Evolutionary conservation across 2,329 filamentous ascomycete genomes (phyloP).

Genomic region (Aspergillus sp.): DNA sequence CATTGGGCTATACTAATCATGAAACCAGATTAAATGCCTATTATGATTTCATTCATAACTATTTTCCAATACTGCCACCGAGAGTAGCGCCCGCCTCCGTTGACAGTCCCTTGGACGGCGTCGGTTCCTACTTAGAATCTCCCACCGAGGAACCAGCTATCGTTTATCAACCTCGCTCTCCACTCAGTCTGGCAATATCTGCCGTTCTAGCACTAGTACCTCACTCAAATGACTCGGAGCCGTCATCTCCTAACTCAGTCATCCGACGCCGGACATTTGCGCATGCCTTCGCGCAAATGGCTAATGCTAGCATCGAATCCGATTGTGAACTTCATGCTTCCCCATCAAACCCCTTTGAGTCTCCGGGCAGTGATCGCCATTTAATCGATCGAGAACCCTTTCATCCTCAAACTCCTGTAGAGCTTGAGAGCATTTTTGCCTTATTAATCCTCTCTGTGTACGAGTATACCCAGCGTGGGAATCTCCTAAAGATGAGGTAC

Average conservation of each 20-base stretch:
- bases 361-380: constrained; percentile 33
- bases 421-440: constrained; percentile 43
- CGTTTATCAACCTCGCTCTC: constrained; percentile 41
- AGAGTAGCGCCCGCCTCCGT: constrained; percentile 28
- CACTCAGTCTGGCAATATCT: constrained; percentile 45
- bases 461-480: constrained; percentile 47
- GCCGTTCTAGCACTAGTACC: constrained; percentile 45
- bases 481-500: constrained; percentile 48
- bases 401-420: constrained; percentile 41
- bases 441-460: constrained; percentile 46
- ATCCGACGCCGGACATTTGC: constrained; percentile 40
- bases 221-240: constrained; percentile 40
- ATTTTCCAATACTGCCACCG: constrained; percentile 47
- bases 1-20: constrained; percentile 16
- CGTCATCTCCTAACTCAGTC: constrained; percentile 35
- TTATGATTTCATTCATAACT: constrained; percentile 48
- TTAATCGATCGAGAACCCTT: constrained; percentile 35
- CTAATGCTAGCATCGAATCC: constrained; percentile 40
- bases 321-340: constrained; percentile 46
- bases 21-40: constrained; percentile 43
- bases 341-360: constrained; percentile 41
- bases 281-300: constrained; percentile 41
- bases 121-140: constrained; percentile 29
- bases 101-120: constrained; percentile 36
- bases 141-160: constrained; percentile 32